Base-by-base conservation (phyloP, 2,329 filamentous ascomycete genomes). In the Fusarium praegraminearum region DNA sequence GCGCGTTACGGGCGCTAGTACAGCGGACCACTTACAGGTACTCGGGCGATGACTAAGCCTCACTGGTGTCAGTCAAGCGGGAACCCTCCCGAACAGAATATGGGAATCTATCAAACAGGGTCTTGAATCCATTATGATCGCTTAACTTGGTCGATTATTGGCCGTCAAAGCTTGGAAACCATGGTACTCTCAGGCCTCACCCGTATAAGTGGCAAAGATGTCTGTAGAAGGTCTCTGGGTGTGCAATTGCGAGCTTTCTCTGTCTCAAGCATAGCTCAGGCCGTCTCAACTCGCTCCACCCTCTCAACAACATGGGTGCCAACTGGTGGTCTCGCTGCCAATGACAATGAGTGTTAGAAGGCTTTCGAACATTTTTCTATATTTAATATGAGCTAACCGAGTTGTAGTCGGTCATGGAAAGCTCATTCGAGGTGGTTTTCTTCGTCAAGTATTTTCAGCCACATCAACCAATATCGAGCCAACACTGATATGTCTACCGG, bases 221-320 rank as follows among this genome's bases (percentile, higher is more conserved):
- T 55, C 36, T 62, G 45, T 47, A 68, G 55, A 28, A 62, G 46
- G 41, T 32, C 55, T 13, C 26, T 59, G 18, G 49, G 41, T 40
- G 22, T 58, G 22, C 72, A 71, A 52, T 35, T 67, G 20, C 68
- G 74, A 67, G 41, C 70, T 45, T 67, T 75, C 57, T 74, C 74
- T 35, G 62, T 61, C 47, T 61, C 72, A 36, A 57, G 61, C 52
- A 40, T 65, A 49, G 44, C 74, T 84, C 90, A 67, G 52, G 57
- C 68, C 33, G 46, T 50, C 50, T 66, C 67, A 30, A 63, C 64
- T 51, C 77, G 79, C 45, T 78, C 77, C 36, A 78, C 76, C 44
- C 79, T 95, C 12, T 95, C 93, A 5, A 89, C 84, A 46, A 87
- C 94, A 79, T 98, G 94, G 93, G 85, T 90, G 30, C 93, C 94